Base-by-base conservation (phyloP, 768 basidiomycete species). In the Clavaria fumosa region DNA sequence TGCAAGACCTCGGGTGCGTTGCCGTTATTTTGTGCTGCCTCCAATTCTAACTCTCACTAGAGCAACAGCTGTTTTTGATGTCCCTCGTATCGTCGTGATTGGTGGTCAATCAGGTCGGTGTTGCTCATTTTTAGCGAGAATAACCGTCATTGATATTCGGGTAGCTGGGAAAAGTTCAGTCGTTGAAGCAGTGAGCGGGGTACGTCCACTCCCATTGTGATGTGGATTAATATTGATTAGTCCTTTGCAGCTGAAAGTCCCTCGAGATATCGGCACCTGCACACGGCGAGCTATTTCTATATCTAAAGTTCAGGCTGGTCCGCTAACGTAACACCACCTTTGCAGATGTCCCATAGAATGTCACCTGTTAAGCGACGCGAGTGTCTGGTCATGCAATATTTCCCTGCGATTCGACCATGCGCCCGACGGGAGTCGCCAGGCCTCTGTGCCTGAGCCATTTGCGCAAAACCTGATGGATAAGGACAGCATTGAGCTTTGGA, bases 141-240 rank as follows among this genome's bases (percentile, higher is more conserved):
- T 5, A 19, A 14, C 10, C 14, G 9, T 9, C n/a, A 22, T 39
- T 15, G 22, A 12, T 34, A 23, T 35, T 17, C 32, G 36, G 30
- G 24, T 12, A 73, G 72, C 70, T 3, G 72, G 72, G 3, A 75
- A 74, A 44, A 74, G 72, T 40, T 74, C 71, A 0, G 48, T 75
- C 1, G 69, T 75, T 0, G 72, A 75, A 37, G 70, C 67, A 0
- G 66, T 73, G 0, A 70, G 61, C 9, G 69, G 70, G 5, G 72
- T 75, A 45, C 18, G 67, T 48, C 5, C n/a, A n/a, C 10, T 7
- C 10, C 23, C 17, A 15, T 23, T 7, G 34, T 14, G 9, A 9
- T 5, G 23, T 21, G 23, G 23, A 3, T 18, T 9, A 34, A 21
- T 34, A 23, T 19, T 12, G 26, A 9, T 28, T 14, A 7, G 24